Conservation (phyloP, 2,329 filamentous ascomycete species). For the Pseudogymnoascus sp. region DNA sequence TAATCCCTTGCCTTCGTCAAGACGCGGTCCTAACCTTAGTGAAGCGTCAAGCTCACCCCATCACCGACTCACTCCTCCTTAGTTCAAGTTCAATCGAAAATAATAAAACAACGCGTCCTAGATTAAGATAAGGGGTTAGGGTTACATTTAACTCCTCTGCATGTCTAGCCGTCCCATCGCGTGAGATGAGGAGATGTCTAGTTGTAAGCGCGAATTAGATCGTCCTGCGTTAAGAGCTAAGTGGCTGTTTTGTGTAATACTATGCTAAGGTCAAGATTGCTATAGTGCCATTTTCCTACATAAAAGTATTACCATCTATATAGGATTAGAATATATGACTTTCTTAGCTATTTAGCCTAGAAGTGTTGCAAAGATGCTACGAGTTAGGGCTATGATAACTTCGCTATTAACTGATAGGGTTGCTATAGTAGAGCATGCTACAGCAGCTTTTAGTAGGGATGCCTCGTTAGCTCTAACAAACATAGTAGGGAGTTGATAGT, state of each 20-base stretch:
- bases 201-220: not conserved
- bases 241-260: not conserved
- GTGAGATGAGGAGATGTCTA: not conserved
- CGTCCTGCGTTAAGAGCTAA: not conserved
- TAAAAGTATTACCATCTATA: not conserved
- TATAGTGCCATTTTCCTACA: not conserved
- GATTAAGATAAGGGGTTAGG: no score
- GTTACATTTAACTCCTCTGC: not conserved
- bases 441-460: not conserved
- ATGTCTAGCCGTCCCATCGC: not conserved
- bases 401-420: not conserved
- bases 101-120: no score
- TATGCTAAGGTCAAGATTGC: not conserved
- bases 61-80: no score
- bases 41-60: no score
- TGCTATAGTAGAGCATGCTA: not conserved
- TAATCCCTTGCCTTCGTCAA: no score
- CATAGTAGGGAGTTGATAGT: not conserved
- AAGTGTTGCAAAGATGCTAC: not conserved
- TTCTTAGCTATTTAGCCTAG: not conserved
- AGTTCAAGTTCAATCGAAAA: no score
- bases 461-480: not conserved
- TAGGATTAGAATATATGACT: not conserved
- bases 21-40: no score
- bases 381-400: not conserved